Evolutionary conservation across 768 basidiomycete species (phyloP), one percentile per base, ranked within the genome.

Genomic region (Lactifluus rugatus): DNA sequence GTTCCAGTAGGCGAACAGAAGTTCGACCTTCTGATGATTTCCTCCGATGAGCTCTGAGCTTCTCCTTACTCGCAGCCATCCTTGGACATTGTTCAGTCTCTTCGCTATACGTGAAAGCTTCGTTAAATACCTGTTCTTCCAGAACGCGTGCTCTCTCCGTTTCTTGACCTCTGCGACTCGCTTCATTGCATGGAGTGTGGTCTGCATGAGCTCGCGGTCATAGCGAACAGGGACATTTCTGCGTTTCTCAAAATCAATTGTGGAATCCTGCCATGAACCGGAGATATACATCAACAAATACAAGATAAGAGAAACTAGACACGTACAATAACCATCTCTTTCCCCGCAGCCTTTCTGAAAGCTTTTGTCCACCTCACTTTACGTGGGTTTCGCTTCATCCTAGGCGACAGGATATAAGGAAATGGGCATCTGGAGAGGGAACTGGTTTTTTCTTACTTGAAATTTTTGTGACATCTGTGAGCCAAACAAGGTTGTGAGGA

Each of bases 351-450:
- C 73, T 93, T 95, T 64, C 96, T 82, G 80, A 99, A 99, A 21
- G 96, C 96, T 73, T 99, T 99, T 46, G 96, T 99, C 96, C 96
- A 99, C 66, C 91, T 79, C 37, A 99, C 94, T 74, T 99, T 99
- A 60, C 96, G 85, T 46, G 96, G 96, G 74, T 98, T 99, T 39
- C 96, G 88, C 77, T 98, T 98, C 96, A 98, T 97, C 73, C 93
- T 94, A 64, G 5, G 42, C 11, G 25, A 45, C 54, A 19, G 53
- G 9, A 25, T 16, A 52, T 32, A 50, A 26, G 48, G 58, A 32
- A 23, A 8, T 25, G 13, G 16, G 49, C n/a, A 21, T 10, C 19
- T 17, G 11, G 48, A 13, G 23, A 17, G 46, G 37, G 36, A n/a
- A 49, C 53, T 13, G 5, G 17, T 10, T 26, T 41, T 5, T 0